Percentiles rank a stretch among this genome's conserved stretches.
Evolutionary conservation across 2,329 filamentous ascomycete species (phyloP).

Genomic region (Hypomyces perniciosus): DNA sequence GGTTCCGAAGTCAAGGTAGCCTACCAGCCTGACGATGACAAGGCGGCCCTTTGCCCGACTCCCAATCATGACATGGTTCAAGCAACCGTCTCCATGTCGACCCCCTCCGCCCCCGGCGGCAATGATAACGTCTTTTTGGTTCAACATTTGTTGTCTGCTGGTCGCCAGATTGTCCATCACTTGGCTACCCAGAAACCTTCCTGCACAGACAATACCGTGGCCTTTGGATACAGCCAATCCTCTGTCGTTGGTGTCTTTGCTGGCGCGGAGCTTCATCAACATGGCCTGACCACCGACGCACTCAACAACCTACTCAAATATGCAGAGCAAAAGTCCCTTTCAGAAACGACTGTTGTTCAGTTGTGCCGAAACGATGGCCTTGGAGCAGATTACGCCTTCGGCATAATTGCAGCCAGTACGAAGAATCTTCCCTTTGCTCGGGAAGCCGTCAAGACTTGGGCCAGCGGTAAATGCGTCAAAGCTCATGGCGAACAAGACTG

Average conservation of each 20-base stretch:
- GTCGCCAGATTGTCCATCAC: slow-evolving; percentile 1
- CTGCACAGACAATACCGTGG: slow-evolving; percentile 12
- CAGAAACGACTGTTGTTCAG: slow-evolving; percentile 20
- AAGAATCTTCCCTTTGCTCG: slow-evolving; percentile 23
- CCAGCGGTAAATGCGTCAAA: slow-evolving; percentile 17
- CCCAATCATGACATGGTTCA: slow-evolving; percentile 4
- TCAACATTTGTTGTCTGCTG: slow-evolving; percentile 1
- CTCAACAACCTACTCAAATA: slow-evolving; percentile 14
- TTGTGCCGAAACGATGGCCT: slow-evolving; percentile 21
- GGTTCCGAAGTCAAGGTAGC: not conserved
- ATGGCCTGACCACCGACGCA: slow-evolving; percentile 15
- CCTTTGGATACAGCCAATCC: slow-evolving; percentile 13
- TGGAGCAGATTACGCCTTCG: slow-evolving; percentile 23
- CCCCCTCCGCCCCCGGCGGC: not conserved
- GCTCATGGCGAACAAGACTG: slow-evolving; percentile 13
- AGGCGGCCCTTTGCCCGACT: slow-evolving; percentile 5
- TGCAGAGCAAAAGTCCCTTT: slow-evolving; percentile 9
- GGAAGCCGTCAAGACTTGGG: slow-evolving; percentile 19
- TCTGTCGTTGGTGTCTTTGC: slow-evolving; percentile 16
- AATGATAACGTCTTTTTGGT: not conserved
- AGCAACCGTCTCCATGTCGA: not conserved
- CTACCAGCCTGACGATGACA: not conserved
- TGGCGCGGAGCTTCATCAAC: slow-evolving; percentile 18
- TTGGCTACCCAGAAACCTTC: slow-evolving; percentile 9
- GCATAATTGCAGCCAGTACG: slow-evolving; percentile 21